Evolutionary conservation across 2,329 filamentous ascomycete genomes (phyloP).

Genomic region (Juglanconis juglandina): DNA sequence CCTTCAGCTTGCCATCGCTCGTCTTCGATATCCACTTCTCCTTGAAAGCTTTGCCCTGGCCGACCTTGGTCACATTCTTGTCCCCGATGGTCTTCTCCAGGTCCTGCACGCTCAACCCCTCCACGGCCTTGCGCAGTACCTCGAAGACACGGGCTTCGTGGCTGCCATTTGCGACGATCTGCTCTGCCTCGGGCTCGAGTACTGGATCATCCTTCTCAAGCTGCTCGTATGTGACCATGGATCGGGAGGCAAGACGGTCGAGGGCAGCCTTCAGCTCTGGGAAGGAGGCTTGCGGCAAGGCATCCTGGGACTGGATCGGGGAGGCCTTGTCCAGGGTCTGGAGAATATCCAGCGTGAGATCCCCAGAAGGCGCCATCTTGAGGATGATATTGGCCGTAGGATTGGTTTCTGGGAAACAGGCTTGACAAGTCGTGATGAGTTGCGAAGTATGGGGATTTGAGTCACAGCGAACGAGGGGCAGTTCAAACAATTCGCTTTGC

Average conservation of each 20-base stretch:
- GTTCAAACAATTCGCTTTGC: slow-evolving; percentile 5
- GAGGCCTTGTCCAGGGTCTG: slow-evolving; percentile 61
- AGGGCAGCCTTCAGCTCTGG: slow-evolving; percentile 78
- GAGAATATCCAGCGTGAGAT: slow-evolving; percentile 64
- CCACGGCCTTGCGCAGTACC: slow-evolving; percentile 66
- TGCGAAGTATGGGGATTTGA: slow-evolving; percentile 4
- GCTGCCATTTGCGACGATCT: slow-evolving; percentile 70
- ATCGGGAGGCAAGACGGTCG: slow-evolving; percentile 78
- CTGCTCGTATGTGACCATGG: slow-evolving; percentile 83
- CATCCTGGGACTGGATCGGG: slow-evolving; percentile 64
- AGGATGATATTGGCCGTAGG: background rate
- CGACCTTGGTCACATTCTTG: slow-evolving; percentile 73
- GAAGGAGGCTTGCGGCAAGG: slow-evolving; percentile 65
- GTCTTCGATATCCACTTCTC: slow-evolving; percentile 68
- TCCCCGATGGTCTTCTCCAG: slow-evolving; percentile 67
- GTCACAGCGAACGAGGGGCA: slow-evolving; percentile 15
- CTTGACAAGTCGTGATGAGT: background rate
- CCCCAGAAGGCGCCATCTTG: slow-evolving; percentile 47
- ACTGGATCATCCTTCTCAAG: slow-evolving; percentile 74
- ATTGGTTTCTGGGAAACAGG: background rate
- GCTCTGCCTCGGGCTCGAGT: slow-evolving; percentile 71
- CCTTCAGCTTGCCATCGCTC: slow-evolving; percentile 52
- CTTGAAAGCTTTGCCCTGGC: slow-evolving; percentile 92
- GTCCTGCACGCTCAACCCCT: slow-evolving; percentile 77
- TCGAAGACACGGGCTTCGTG: slow-evolving; percentile 82